These are phyloP conservation scores for Pyrus communis DNA, from an alignment of 306 rosid genomes.

Conservation along the genomic window DNA sequence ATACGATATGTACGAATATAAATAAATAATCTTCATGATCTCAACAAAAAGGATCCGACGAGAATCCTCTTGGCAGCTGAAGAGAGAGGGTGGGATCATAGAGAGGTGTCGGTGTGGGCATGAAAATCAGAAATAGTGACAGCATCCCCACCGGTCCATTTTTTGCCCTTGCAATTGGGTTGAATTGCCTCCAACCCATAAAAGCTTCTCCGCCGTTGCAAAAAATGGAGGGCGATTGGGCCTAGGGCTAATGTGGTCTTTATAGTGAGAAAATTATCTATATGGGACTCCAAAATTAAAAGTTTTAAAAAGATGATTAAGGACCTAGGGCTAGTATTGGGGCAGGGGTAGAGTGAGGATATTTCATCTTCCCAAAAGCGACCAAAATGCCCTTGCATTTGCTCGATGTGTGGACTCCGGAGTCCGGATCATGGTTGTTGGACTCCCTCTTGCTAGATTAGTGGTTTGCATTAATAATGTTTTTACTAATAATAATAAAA, in stretches of 20 bases:
- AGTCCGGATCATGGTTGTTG: neutral
- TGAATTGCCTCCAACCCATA: too few species aligned
- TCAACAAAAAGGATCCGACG: too few species aligned
- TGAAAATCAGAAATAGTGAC: too few species aligned
- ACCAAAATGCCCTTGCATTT: slow-evolving; percentile 21
- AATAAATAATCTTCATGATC: fast-evolving
- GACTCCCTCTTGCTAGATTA: neutral
- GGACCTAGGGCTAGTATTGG: neutral
- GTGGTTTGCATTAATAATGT: neutral
- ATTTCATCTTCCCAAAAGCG: neutral
- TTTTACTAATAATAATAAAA: neutral
- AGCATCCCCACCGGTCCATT: too few species aligned
- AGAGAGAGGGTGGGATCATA: too few species aligned
- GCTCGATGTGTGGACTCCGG: neutral
- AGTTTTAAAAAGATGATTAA: neutral
- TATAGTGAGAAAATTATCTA: neutral
- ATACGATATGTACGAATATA: fast-evolving
- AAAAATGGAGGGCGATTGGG: too few species aligned
- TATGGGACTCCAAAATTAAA: neutral
- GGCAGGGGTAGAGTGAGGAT: neutral
- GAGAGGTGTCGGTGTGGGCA: too few species aligned
- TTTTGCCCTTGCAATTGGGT: too few species aligned
- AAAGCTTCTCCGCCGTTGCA: too few species aligned
- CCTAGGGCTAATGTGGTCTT: too few species aligned
- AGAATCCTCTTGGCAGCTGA: too few species aligned